phyloP scores from a whole-genome alignment of 805 yeast species.

The Candida michaelii region DNA sequence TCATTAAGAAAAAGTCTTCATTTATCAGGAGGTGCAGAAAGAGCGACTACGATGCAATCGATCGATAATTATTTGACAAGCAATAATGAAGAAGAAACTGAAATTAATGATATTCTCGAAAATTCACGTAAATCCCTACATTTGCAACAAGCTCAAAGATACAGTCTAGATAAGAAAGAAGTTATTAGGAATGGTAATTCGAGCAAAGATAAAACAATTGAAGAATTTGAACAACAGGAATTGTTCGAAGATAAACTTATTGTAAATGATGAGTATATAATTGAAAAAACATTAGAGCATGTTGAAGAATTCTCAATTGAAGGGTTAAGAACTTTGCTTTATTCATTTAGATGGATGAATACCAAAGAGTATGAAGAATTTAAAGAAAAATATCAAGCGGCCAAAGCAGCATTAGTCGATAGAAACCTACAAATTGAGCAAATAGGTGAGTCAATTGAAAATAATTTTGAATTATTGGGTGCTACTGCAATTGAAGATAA shows the following conservation, averaged over 20 bases:
- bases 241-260: slow-evolving; percentile 54
- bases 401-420: slow-evolving; percentile 71
- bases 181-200: background rate
- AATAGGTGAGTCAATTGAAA: slow-evolving; percentile 73
- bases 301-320: slow-evolving; percentile 93
- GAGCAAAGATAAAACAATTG: background rate
- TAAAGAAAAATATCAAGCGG: slow-evolving; percentile 66
- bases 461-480: slow-evolving; percentile 68
- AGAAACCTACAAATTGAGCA: slow-evolving; percentile 66
- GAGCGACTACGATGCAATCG: slow-evolving; percentile 29
- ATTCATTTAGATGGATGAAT: slow-evolving; percentile 73
- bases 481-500: slow-evolving; percentile 98
- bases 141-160: slow-evolving; percentile 56
- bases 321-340: slow-evolving; percentile 87
- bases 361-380: slow-evolving; percentile 61
- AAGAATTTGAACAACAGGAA: slow-evolving; percentile 2
- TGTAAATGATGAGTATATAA: slow-evolving; percentile 68
- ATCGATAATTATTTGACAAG: slow-evolving; percentile 51
- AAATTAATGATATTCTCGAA: slow-evolving; percentile 51
- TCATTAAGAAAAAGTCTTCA: slow-evolving; percentile 32
- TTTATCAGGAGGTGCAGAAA: slow-evolving; percentile 12
- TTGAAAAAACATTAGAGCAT: slow-evolving; percentile 85
- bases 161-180: slow-evolving; percentile 32
- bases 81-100: slow-evolving; percentile 45
- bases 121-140: slow-evolving; percentile 60